Percentiles rank a stretch among this genome's conserved stretches.
phyloP scores from a whole-genome alignment of 805 yeast genomes.

The Clavispora asparagi region DNA sequence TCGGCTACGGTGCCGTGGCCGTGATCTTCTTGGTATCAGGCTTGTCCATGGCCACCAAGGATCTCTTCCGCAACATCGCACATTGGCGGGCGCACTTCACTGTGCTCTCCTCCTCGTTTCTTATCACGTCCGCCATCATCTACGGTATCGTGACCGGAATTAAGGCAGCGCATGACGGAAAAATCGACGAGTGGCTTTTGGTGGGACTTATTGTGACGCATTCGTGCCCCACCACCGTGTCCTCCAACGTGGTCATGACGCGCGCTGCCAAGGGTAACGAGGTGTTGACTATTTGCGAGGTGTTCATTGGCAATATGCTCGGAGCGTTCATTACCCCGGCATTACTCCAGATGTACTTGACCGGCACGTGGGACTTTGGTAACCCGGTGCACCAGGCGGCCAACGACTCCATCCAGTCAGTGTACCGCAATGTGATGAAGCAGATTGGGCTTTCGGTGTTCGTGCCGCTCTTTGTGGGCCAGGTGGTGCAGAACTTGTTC shows the following conservation, averaged over 20 bases:
- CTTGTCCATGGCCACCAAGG: slow-evolving; percentile 63
- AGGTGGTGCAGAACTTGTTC: slow-evolving; percentile 64
- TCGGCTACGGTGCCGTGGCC: slow-evolving; percentile 84
- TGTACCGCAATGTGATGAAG: slow-evolving; percentile 77
- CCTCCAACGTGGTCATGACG: slow-evolving; percentile 92
- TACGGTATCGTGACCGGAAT: slow-evolving; percentile 72
- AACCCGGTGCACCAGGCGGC: slow-evolving; percentile 57
- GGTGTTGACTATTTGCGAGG: slow-evolving; percentile 73
- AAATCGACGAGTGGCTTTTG: slow-evolving; percentile 71
- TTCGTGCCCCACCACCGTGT: slow-evolving; percentile 87
- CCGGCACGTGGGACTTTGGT: slow-evolving; percentile 64
- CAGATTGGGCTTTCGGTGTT: slow-evolving; percentile 82
- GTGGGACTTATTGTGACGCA: slow-evolving; percentile 81
- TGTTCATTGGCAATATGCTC: slow-evolving; percentile 73
- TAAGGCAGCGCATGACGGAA: slow-evolving; percentile 45
- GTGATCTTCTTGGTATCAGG: slow-evolving; percentile 80
- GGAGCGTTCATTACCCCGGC: slow-evolving; percentile 92
- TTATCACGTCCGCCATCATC: slow-evolving; percentile 65
- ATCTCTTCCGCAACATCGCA: slow-evolving; percentile 54
- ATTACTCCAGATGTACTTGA: slow-evolving; percentile 62
- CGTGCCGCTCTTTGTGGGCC: slow-evolving; percentile 86
- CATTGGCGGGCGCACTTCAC: slow-evolving; percentile 83
- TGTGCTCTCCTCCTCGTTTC: slow-evolving; percentile 60
- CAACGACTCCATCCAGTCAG: slow-evolving; percentile 41
- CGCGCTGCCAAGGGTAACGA: slow-evolving; percentile 80